A percentile compares a stretch with the other conserved stretches of the same genome.
Conservation (phyloP, 805 yeast genomes). For the Priceomyces castillae region DNA sequence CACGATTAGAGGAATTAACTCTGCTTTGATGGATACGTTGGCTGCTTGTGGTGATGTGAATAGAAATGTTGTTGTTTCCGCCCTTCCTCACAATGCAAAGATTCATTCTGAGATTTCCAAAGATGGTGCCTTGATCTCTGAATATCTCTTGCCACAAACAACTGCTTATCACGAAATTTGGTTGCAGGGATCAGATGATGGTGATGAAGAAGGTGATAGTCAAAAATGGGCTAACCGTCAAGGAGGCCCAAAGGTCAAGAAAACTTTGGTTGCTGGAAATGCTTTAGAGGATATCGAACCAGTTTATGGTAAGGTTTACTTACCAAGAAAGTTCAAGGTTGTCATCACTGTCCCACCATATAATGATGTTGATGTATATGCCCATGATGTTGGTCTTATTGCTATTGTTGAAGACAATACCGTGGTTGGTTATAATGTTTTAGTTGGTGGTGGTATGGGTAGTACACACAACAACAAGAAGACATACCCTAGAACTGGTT, state of each 20-base stretch:
- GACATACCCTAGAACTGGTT: slow-evolving; percentile 94
- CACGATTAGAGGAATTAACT: slow-evolving; percentile 88
- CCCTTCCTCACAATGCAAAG: slow-evolving; percentile 81
- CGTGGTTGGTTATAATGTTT: slow-evolving; percentile 77
- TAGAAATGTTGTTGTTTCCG: slow-evolving; percentile 91
- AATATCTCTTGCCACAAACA: slow-evolving; percentile 81
- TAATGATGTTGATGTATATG: slow-evolving; percentile 95
- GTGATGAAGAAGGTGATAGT: slow-evolving; percentile 65
- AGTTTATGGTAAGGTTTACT: slow-evolving; percentile 76
- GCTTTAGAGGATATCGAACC: slow-evolving; percentile 85
- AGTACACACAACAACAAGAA: slow-evolving; percentile 94
- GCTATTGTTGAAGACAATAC: slow-evolving; percentile 74
- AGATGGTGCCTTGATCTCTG: slow-evolving; percentile 66
- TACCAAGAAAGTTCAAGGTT: slow-evolving; percentile 94
- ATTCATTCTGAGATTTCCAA: slow-evolving; percentile 73
- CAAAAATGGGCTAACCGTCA: slow-evolving; percentile 62
- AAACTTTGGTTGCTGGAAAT: slow-evolving; percentile 82
- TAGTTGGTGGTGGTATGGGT: slow-evolving; percentile 99
- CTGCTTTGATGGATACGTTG: slow-evolving; percentile 85
- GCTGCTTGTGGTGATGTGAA: slow-evolving; percentile 99
- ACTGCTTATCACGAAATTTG: slow-evolving; percentile 97
- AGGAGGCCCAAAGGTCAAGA: slow-evolving; percentile 77
- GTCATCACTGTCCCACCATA: slow-evolving; percentile 94
- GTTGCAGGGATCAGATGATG: slow-evolving; percentile 81
- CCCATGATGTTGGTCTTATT: slow-evolving; percentile 90